These are phyloP conservation scores for Podospora conica DNA, from an alignment of 495 filamentous ascomycete species.

Conservation along the genomic window DNA sequence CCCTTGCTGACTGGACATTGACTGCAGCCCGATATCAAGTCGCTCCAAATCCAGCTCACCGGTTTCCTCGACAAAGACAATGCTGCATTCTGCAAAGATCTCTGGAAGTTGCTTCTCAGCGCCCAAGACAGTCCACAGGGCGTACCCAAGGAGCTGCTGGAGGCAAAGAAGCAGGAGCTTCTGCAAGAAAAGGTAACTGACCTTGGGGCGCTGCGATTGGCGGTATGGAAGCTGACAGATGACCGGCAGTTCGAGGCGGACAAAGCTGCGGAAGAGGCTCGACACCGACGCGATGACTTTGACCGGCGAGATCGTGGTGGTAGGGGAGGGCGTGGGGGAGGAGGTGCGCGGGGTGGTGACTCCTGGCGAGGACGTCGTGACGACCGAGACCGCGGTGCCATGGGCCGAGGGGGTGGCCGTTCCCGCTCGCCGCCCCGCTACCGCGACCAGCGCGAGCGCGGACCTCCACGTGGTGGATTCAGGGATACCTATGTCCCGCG, in stretches of 20 bases:
- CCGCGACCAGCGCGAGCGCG: slow-evolving; percentile 28
- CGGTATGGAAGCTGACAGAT: neutral
- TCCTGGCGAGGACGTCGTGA: slow-evolving; percentile 41
- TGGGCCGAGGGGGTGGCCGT: slow-evolving; percentile 37
- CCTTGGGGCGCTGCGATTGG: neutral
- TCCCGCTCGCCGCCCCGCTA: slow-evolving; percentile 60
- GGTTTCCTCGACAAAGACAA: slow-evolving; percentile 95
- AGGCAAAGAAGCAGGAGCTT: slow-evolving; percentile 91
- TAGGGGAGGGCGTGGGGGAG: slow-evolving; percentile 44
- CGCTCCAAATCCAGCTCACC: slow-evolving; percentile 85
- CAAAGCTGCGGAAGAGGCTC: slow-evolving; percentile 69
- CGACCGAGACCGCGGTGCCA: slow-evolving; percentile 42
- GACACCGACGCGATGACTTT: slow-evolving; percentile 51
- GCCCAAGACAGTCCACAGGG: slow-evolving; percentile 83
- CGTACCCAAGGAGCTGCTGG: slow-evolving; percentile 87
- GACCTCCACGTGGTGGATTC: slow-evolving; percentile 16
- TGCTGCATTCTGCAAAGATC: slow-evolving; percentile 81
- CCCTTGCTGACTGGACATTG: neutral
- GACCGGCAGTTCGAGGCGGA: slow-evolving; percentile 67
- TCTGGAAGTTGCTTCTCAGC: slow-evolving; percentile 87
- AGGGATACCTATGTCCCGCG: slow-evolving; percentile 30
- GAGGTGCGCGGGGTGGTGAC: slow-evolving; percentile 25
- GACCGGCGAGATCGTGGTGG: slow-evolving; percentile 56
- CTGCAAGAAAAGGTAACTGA: slow-evolving; percentile 78
- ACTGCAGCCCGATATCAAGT: slow-evolving; percentile 84